Evolutionary conservation across 78 protist genomes (phyloP), one percentile per base, ranked within the genome.

Genomic region (slime mould (Dictyostelium discoideum)): DNA sequence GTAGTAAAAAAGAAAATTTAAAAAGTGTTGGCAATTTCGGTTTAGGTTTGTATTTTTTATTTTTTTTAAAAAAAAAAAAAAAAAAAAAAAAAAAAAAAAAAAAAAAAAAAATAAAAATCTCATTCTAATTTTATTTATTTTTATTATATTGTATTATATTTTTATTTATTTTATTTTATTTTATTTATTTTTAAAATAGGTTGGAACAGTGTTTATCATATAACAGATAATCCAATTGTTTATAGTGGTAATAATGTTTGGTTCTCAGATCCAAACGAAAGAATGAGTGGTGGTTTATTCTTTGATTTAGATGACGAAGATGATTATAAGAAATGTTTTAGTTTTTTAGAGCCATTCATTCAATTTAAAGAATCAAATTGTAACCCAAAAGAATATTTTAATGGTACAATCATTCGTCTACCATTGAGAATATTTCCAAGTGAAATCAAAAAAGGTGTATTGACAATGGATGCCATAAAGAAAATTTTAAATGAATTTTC

Each of bases 1-100:
- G 93, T 6, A 77, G 85, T 22, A 87, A 87, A 87, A 78, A 87
- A 37, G 80, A 22, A n/a, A 85, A 87, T 78, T 11, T 87, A n/a
- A 87, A 87, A n/a, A 77, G 85, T n/a, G 85, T 60, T 39, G 93
- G 93, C 9, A 78, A 78, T 39, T 87, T 87, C 78, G 93, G 93
- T 22, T 39, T 87, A 42, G 74, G 74, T 65, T 65, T 65, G 65
- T 54, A 54, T 4, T 54, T 54, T 16, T 54, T 2, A 16, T 42
- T 42, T 42, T 4, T 40, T 40, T 40, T 40, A 54, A 3, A 54
- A 14, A 14, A 1, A 54, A 54, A 54, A 54, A 54, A 54, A 54
- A 54, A 14, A 54, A 54, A 54, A 54, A 5, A 14, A 16, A 16
- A 1, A 54, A 54, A 54, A 54, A 54, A 54, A 13, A 54, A 54